Evolutionary conservation across 345 rosid genomes (phyloP), one percentile per base, ranked within the genome.

Genomic region (Acer negundo): DNA sequence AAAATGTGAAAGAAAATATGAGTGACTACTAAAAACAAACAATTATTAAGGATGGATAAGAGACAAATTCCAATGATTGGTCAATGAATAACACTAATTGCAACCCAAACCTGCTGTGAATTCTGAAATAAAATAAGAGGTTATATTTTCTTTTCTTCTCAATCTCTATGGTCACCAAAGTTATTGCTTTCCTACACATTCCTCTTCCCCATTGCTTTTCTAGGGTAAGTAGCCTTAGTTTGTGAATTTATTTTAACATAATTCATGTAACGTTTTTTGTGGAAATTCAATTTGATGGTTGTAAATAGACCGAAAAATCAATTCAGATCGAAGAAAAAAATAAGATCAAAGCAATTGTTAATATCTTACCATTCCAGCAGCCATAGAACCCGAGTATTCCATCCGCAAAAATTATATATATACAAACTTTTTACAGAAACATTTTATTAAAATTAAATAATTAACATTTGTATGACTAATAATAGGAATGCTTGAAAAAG

Each of bases 291-390:
- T 0, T 28, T 28, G 3, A 28, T 28, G 31, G 31, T 28, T 28
- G 3, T 26, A 26, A 26, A 26, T 26, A 26, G 28, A 26, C 28
- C 28, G 28, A 26, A 26, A 26, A 26, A 26, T 28, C 31, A 28
- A 28, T 28, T 28, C 31, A 0, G 2, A 28, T 28, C 2, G 31
- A 28, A 1, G 31, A n/a, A 2, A 28, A 28, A 28, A 28, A 28
- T 28, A 26, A 28, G 44, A 40, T 40, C 7, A 40, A 40, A 40
- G 44, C 44, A 40, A 7, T 40, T 40, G 44, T 40, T 40, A 5
- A 40, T 5, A n/a, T 55, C 31, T 51, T 86, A 94, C 97, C 97
- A 47, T 94, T 90, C 94, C 95, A 91, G 59, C 70, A 92, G 81
- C 89, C 84, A 65, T 67, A 49, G 42, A 74, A 77, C 26, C 92